These are phyloP conservation scores for Leccinum pellstonianum DNA, from an alignment of 768 basidiomycete genomes.

Conservation along the genomic window DNA sequence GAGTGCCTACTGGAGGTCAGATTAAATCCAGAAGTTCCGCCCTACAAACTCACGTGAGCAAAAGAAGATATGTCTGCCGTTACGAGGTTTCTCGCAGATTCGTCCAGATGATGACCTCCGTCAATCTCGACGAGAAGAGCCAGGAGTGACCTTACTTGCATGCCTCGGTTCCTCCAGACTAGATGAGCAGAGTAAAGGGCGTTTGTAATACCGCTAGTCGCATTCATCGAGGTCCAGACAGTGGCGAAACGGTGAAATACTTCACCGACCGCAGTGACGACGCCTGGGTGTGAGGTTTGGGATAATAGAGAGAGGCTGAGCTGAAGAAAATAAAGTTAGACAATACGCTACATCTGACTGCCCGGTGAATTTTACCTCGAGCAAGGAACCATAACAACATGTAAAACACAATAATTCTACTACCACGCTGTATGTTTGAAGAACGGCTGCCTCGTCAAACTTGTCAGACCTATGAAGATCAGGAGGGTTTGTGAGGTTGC, in stretches of 20 bases:
- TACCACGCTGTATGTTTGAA: conserved; percentile 55
- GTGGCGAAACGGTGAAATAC: conserved; percentile 67
- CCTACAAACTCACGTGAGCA: conserved; percentile 47
- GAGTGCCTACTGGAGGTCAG: conserved; percentile 35
- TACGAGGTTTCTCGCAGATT: conserved; percentile 57
- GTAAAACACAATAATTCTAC: conserved; percentile 60
- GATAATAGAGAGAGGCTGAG: conserved; percentile 54
- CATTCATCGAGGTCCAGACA: conserved; percentile 80
- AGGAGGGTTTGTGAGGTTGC: background rate
- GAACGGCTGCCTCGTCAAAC: conserved; percentile 36
- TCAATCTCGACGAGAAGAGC: conserved; percentile 66
- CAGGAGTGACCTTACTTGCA: conserved; percentile 65
- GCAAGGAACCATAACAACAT: conserved; percentile 64
- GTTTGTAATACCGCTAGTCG: conserved; percentile 49
- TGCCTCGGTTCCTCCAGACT: conserved; percentile 60
- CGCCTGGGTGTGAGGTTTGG: conserved; percentile 48
- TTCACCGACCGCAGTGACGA: conserved; percentile 63
- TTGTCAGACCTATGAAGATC: conserved; percentile 27
- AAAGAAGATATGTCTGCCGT: conserved; percentile 59
- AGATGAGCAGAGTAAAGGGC: conserved; percentile 64
- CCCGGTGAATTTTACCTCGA: conserved; percentile 51
- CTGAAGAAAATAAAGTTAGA: conserved; percentile 33
- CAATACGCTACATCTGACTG: background rate
- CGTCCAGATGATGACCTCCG: conserved; percentile 53
- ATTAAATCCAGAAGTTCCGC: background rate